Percentiles rank a stretch among this genome's conserved stretches.
phyloP scores from a whole-genome alignment of 2,329 filamentous ascomycete species.

The Colletotrichum costaricense region DNA sequence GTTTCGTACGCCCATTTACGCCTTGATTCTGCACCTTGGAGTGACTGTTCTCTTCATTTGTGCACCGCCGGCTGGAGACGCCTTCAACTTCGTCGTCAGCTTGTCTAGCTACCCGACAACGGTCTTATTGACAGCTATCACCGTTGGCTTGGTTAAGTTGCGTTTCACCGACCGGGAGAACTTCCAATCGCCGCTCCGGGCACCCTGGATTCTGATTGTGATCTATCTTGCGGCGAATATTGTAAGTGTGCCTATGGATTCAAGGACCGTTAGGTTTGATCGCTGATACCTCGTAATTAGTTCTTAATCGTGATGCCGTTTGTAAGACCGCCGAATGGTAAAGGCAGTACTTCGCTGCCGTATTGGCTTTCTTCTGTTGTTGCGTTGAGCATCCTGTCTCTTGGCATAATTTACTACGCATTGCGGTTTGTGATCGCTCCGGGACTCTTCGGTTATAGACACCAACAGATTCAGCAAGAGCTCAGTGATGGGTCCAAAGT shows the following conservation, averaged over 20 bases:
- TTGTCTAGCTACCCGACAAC: conserved; percentile 38
- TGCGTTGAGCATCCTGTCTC: conserved; percentile 13
- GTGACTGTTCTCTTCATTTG: conserved; percentile 40
- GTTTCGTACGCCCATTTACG: conserved; percentile 39
- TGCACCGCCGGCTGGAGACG: conserved; percentile 39
- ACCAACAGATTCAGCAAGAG: conserved; percentile 18
- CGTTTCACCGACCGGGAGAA: conserved; percentile 36
- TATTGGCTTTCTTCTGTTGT: conserved; percentile 33
- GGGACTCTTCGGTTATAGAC: conserved; percentile 13
- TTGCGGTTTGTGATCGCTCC: conserved; percentile 15
- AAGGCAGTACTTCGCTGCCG: conserved; percentile 26
- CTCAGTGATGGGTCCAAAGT: conserved; percentile 29
- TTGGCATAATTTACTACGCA: conserved; percentile 23
- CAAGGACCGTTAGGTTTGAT: neutral
- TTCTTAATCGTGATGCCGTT: conserved; percentile 32
- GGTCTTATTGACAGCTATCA: conserved; percentile 35
- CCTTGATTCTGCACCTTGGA: conserved; percentile 35
- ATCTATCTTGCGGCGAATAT: conserved; percentile 27
- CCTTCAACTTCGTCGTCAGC: conserved; percentile 40
- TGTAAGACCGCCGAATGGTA: conserved; percentile 23
- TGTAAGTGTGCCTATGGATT: neutral
- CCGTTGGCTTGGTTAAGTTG: conserved; percentile 38
- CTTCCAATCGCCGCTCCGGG: conserved; percentile 34
- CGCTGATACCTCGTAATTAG: neutral
- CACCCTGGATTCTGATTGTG: conserved; percentile 37